Conservation (phyloP, 371 early-diverging fungal genomes). For the Thermomucor indicae-seudaticae region DNA sequence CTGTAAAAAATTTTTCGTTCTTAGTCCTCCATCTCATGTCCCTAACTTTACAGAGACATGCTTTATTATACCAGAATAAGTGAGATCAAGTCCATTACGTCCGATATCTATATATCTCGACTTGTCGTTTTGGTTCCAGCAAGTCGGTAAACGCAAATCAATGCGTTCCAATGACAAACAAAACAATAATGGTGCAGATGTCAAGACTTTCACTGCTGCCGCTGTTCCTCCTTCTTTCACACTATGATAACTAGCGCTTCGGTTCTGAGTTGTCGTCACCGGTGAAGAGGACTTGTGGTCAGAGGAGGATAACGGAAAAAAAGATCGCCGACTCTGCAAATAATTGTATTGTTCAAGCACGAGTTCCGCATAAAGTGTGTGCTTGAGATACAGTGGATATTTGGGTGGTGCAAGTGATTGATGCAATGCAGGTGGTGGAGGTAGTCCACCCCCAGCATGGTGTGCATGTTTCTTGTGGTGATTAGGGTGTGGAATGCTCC, state of each 20-base stretch:
- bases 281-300: no score
- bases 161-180: conserved; percentile 12
- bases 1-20: conserved; percentile 26
- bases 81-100: conserved; percentile 41
- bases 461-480: conserved; percentile 4
- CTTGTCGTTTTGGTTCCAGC: conserved; percentile 57
- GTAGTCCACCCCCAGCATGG: no score
- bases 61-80: conserved; percentile 45
- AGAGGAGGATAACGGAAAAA: conserved; percentile 4
- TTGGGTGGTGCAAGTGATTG: conserved; percentile 15
- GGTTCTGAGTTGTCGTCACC: no score
- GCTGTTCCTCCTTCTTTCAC: no score
- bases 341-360: conserved; percentile 18
- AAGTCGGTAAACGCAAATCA: conserved; percentile 41
- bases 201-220: no score
- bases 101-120: conserved; percentile 48
- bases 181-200: conserved; percentile 3
- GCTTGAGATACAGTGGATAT: conserved; percentile 24
- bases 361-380: conserved; percentile 29
- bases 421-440: conserved; percentile 1
- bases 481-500: conserved; percentile 4
- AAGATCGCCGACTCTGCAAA: conserved; percentile 3
- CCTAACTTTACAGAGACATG: no score
- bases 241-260: no score
- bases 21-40: not conserved